Conservation (phyloP, 345 rosid species). For the Nephelium lappaceum region DNA sequence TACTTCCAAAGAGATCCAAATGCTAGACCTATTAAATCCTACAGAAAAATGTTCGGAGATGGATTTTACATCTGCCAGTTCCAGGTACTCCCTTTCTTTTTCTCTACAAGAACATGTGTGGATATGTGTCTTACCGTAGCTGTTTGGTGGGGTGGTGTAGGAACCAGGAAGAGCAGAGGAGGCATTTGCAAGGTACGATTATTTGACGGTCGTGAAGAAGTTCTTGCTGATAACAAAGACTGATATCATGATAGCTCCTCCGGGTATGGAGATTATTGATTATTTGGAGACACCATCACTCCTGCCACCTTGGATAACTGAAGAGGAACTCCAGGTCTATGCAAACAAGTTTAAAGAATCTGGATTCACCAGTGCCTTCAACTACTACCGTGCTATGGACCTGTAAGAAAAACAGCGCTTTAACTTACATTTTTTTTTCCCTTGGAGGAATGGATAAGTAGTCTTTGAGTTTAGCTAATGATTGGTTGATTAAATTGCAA, state of each 20-base stretch:
- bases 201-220: constrained; percentile 67
- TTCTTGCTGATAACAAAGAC: constrained; percentile 53
- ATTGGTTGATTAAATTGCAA: not conserved
- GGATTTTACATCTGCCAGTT: constrained; percentile 62
- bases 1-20: constrained; percentile 44
- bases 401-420: constrained; percentile 28
- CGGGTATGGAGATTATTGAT: constrained; percentile 63
- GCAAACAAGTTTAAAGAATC: constrained; percentile 65
- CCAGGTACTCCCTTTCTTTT: constrained; percentile 45
- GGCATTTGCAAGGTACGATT: constrained; percentile 65
- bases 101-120: not conserved
- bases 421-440: too few species aligned
- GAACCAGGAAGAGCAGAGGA: constrained; percentile 76
- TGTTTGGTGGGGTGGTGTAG: constrained; percentile 22
- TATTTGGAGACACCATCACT: constrained; percentile 49
- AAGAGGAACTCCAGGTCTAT: constrained; percentile 62
- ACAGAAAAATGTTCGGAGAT: constrained; percentile 40
- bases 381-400: constrained; percentile 71
- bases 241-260: constrained; percentile 58
- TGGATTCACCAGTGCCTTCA: constrained; percentile 65
- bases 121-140: too few species aligned
- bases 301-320: constrained; percentile 67
- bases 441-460: too few species aligned
- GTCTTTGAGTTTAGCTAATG: too few species aligned
- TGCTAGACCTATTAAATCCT: constrained; percentile 32